phyloP scores from a whole-genome alignment of 2,329 filamentous ascomycete species.

The Diaporthe citri region DNA sequence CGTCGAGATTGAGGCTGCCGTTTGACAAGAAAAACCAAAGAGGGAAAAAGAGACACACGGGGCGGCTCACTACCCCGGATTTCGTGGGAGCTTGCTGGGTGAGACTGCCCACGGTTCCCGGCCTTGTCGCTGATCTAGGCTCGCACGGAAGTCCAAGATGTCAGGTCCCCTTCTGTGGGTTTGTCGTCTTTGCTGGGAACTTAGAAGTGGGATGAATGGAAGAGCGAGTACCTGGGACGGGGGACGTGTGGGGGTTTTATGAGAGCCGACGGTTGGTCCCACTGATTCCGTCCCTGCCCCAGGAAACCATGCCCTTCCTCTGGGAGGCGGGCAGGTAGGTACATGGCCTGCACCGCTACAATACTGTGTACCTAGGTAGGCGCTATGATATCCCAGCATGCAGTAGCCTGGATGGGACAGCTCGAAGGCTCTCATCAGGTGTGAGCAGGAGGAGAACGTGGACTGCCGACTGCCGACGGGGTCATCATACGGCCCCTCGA shows the following conservation, averaged over 20 bases:
- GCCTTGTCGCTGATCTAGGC: constrained; percentile 30
- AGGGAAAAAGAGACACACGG: not conserved
- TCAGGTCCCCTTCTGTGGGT: constrained; percentile 27
- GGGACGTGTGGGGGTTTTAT: constrained; percentile 39
- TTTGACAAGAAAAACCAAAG: constrained; percentile 29
- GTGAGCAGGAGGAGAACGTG: not conserved
- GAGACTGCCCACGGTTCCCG: constrained; percentile 31
- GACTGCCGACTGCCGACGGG: constrained; percentile 23
- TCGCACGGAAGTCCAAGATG: constrained; percentile 31
- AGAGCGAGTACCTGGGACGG: constrained; percentile 36
- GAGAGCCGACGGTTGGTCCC: constrained; percentile 24
- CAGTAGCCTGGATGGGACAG: constrained; percentile 27
- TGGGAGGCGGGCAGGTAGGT: constrained; percentile 14
- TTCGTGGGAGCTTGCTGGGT: constrained; percentile 34
- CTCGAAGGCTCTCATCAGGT: not conserved
- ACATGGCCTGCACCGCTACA: constrained; percentile 13
- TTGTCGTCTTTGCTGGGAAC: constrained; percentile 36
- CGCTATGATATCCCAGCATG: constrained; percentile 32
- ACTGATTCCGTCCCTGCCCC: constrained; percentile 22
- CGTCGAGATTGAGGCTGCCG: constrained; percentile 18
- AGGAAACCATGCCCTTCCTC: constrained; percentile 22
- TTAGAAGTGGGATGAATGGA: constrained; percentile 38
- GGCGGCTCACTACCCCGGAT: constrained; percentile 28
- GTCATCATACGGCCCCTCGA: constrained; percentile 7
- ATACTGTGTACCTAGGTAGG: constrained; percentile 14